Evolutionary conservation across 352 stramenopile species (phyloP).

Genomic region (Blastocystis sp.): DNA sequence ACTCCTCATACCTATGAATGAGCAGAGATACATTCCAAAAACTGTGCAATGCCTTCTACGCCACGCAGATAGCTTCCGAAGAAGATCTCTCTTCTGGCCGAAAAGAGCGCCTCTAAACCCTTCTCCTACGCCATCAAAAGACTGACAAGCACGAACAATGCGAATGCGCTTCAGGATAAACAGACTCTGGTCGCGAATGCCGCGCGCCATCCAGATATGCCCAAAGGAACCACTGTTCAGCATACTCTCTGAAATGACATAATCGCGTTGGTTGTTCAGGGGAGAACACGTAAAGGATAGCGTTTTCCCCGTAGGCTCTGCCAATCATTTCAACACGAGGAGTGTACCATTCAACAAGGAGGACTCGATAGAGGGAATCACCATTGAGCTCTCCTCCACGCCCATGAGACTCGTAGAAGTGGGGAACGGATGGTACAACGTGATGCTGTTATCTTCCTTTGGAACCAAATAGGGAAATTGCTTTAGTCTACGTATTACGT

Average conservation of each 20-base stretch:
- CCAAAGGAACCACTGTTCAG: slow-evolving; percentile 61
- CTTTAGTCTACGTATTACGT: slow-evolving; percentile 23
- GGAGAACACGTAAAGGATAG: slow-evolving; percentile 44
- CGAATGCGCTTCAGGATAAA: slow-evolving; percentile 67
- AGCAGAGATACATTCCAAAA: background rate
- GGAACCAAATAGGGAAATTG: slow-evolving; percentile 30
- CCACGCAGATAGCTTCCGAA: slow-evolving; percentile 50
- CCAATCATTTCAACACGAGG: background rate
- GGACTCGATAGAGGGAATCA: slow-evolving; percentile 30
- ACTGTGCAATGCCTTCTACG: slow-evolving; percentile 48
- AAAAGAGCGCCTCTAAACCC: slow-evolving; percentile 59
- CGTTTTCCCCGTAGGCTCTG: background rate
- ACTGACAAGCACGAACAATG: background rate
- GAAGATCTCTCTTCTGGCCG: slow-evolving; percentile 62
- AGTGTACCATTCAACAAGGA: slow-evolving; percentile 8
- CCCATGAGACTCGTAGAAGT: slow-evolving; percentile 7
- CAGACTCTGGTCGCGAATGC: slow-evolving; percentile 28
- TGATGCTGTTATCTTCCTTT: slow-evolving; percentile 19
- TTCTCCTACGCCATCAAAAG: slow-evolving; percentile 31
- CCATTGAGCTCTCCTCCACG: background rate
- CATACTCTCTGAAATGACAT: slow-evolving; percentile 63
- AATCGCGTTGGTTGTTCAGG: slow-evolving; percentile 44
- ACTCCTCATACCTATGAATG: slow-evolving; percentile 46
- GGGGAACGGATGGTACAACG: slow-evolving; percentile 6
- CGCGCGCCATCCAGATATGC: slow-evolving; percentile 61